Evolutionary conservation across 495 filamentous ascomycete species (phyloP), one percentile per base, ranked within the genome.

Genomic region (Apodospora peruviana): DNA sequence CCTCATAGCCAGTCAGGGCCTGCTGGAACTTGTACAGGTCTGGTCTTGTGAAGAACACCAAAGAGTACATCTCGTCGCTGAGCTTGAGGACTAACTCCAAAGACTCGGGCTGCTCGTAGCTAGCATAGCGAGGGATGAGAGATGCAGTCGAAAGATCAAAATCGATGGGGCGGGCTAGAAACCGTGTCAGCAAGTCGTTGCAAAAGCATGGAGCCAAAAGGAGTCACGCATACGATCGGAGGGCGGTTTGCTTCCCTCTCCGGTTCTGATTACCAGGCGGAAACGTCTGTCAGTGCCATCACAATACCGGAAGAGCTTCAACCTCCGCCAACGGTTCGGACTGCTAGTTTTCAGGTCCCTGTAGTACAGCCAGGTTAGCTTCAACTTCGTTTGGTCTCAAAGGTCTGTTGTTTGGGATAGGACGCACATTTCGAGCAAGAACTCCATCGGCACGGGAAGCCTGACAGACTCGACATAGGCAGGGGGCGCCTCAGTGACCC

Each of bases 1-100:
- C 40, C 16, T 40, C 40, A 19, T 45, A 51, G 9, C 48, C 48
- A 1, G 41, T 51, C 32, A 51, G 22, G 34, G 48, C 48, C 23
- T 45, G 40, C 16, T 51, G 48, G 39, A 51, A 51, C 21, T 9
- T 20, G 23, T 25, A 45, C 21, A 51, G 16, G 14, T 45, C 48
- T 12, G 20, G 12, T 7, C 14, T 16, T 0, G 16, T 24, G 16
- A 10, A 12, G 21, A 51, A 51, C 2, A 39, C 34, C 3, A 51
- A 34, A 2, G 12, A n/a, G 21, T 44, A 22, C 29, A 43, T 44
- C 16, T 45, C 48, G 8, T 21, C 29, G 3, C 41, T 20, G 5
- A 18, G 20, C 29, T 38, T 39, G 14, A 51, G 48, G 1, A 51
- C 17, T 34, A 51, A 2, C 12, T 43, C 48, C 32, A 51, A 23